Evolutionary conservation across 2,329 filamentous ascomycete genomes (phyloP).

Genomic region (Verticillium dahliae): DNA sequence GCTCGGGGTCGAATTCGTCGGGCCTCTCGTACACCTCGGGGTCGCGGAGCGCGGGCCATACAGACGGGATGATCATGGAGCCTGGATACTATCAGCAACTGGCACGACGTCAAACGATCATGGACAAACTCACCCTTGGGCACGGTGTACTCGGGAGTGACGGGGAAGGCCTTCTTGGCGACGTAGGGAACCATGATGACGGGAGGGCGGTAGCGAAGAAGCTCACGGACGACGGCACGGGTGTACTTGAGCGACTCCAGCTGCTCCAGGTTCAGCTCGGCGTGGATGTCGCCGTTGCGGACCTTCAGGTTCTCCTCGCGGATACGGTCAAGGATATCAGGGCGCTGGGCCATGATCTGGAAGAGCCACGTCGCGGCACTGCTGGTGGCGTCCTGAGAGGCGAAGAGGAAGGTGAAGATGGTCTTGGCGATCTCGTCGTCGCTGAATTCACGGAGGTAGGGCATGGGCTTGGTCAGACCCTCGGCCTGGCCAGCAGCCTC

Average conservation of each 20-base stretch:
- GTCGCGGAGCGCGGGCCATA: slow-evolving; percentile 85
- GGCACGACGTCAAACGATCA: not conserved
- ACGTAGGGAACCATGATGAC: slow-evolving; percentile 96
- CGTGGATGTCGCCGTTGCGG: slow-evolving; percentile 67
- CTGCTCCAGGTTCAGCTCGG: slow-evolving; percentile 71
- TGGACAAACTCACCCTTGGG: slow-evolving; percentile 60
- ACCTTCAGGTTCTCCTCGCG: slow-evolving; percentile 81
- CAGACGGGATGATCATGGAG: slow-evolving; percentile 89
- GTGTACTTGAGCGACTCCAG: slow-evolving; percentile 88
- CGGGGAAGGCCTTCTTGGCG: slow-evolving; percentile 91
- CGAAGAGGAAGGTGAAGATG: slow-evolving; percentile 93
- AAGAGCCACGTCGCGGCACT: slow-evolving; percentile 93
- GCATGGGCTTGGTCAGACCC: slow-evolving; percentile 70
- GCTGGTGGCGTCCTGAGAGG: slow-evolving; percentile 93
- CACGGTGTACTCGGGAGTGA: slow-evolving; percentile 81
- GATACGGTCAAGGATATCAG: slow-evolving; percentile 84
- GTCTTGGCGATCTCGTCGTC: slow-evolving; percentile 92
- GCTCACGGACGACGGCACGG: slow-evolving; percentile 83
- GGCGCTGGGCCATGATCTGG: slow-evolving; percentile 87
- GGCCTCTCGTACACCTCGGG: slow-evolving; percentile 88
- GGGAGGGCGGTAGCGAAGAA: slow-evolving; percentile 87
- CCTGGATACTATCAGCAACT: slow-evolving; percentile 32
- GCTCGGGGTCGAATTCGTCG: slow-evolving; percentile 81
- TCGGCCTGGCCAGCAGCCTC: slow-evolving; percentile 66
- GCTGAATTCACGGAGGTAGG: slow-evolving; percentile 77